phyloP scores from a whole-genome alignment of 345 rosid species.

The Lepidium sativum region DNA sequence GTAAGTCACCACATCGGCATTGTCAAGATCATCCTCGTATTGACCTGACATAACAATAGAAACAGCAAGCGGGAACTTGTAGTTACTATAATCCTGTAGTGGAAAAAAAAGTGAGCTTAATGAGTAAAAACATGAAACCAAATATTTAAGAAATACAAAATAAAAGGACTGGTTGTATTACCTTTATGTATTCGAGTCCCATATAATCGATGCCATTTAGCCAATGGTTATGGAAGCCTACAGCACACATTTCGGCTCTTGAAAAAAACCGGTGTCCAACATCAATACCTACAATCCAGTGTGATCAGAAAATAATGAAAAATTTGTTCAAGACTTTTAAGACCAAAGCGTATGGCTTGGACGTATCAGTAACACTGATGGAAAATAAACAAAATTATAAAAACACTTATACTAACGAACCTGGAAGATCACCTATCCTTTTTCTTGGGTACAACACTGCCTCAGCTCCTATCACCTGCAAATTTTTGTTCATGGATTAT shows the following conservation, averaged over 20 bases:
- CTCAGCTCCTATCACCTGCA: constrained; percentile 45
- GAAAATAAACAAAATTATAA: neutral
- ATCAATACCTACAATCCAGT: constrained; percentile 49
- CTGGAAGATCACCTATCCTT: constrained; percentile 70
- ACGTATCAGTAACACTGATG: neutral
- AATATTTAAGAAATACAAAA: neutral
- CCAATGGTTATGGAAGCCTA: constrained; percentile 94
- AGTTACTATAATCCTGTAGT: constrained; percentile 43
- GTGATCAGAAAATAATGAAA: neutral
- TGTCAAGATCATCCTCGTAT: constrained; percentile 96
- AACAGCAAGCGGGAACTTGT: constrained; percentile 58
- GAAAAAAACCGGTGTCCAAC: constrained; percentile 91
- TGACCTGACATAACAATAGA: constrained; percentile 81
- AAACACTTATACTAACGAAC: constrained; percentile 30
- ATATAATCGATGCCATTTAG: constrained; percentile 86
- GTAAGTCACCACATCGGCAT: constrained; percentile 76
- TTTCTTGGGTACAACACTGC: constrained; percentile 47
- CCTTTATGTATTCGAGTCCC: constrained; percentile 48
- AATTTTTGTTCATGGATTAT: too few species aligned
- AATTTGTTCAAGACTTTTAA: neutral
- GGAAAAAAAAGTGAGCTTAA: neutral
- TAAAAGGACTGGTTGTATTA: neutral
- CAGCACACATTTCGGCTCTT: constrained; percentile 87
- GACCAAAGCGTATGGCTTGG: neutral
- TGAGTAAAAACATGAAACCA: neutral